These are phyloP conservation scores for Aureobasidium subglaciale DNA, from an alignment of 2,329 filamentous ascomycete species.

Conservation along the genomic window DNA sequence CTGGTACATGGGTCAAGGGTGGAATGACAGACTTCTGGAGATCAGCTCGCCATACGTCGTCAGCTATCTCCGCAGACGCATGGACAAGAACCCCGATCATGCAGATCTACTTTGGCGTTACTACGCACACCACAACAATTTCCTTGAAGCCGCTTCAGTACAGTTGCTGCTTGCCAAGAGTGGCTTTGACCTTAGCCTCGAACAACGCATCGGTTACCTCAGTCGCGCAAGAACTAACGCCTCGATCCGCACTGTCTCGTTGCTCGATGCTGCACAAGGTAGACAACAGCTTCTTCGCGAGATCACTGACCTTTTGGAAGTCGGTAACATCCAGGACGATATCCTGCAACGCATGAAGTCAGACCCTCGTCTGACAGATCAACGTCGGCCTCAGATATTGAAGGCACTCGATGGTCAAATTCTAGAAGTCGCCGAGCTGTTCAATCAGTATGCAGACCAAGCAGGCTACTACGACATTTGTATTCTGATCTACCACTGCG, in stretches of 20 bases:
- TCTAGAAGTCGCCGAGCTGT: slow-evolving; percentile 75
- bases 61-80: slow-evolving; percentile 74
- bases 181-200: slow-evolving; percentile 70
- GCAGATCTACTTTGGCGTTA: slow-evolving; percentile 91
- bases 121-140: slow-evolving; percentile 76
- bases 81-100: slow-evolving; percentile 63
- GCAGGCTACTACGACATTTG: slow-evolving; percentile 92
- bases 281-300: slow-evolving; percentile 81
- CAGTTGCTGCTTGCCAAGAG: slow-evolving; percentile 78
- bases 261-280: slow-evolving; percentile 50
- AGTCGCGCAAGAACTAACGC: slow-evolving; percentile 89
- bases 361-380: slow-evolving; percentile 61
- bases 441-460: slow-evolving; percentile 83
- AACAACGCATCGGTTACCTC: slow-evolving; percentile 80
- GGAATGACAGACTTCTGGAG: slow-evolving; percentile 76
- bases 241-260: slow-evolving; percentile 69
- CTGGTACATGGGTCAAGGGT: slow-evolving; percentile 85
- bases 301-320: slow-evolving; percentile 78
- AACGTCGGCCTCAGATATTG: slow-evolving; percentile 58
- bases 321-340: slow-evolving; percentile 93
- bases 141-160: slow-evolving; percentile 79
- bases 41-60: slow-evolving; percentile 81
- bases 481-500: slow-evolving; percentile 83
- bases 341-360: slow-evolving; percentile 68
- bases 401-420: slow-evolving; percentile 70